A percentile compares a stretch with the other conserved stretches of the same genome.
Evolutionary conservation across 441 rosid genomes (phyloP).

Genomic region (Adansonia gregorii): DNA sequence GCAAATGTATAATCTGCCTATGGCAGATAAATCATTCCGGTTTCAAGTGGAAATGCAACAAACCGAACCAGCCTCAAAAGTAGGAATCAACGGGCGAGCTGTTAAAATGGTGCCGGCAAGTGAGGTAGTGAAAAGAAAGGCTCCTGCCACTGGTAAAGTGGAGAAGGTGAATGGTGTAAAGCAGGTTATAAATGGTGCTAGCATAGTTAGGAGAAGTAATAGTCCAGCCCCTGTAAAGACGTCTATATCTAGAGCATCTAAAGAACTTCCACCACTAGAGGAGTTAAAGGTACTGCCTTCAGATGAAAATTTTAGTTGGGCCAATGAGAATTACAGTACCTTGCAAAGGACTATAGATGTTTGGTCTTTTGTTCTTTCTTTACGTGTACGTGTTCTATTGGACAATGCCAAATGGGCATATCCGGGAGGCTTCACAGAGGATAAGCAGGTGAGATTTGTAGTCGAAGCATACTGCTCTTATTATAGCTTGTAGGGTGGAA

Average conservation of each 20-base stretch:
- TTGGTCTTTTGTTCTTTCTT: conserved; percentile 79
- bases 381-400: conserved; percentile 72
- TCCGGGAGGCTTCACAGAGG: conserved; percentile 69
- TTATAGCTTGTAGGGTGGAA: not conserved
- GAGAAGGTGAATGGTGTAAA: conserved; percentile 61
- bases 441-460: conserved; percentile 61
- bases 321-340: conserved; percentile 79
- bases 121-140: conserved; percentile 62
- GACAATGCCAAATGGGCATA: conserved; percentile 95
- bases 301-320: conserved; percentile 97
- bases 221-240: conserved; percentile 48
- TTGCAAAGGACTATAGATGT: conserved; percentile 78
- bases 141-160: conserved; percentile 41
- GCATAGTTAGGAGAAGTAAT: conserved; percentile 50
- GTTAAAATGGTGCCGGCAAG: conserved; percentile 84
- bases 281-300: conserved; percentile 74
- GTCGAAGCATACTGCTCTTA: not conserved
- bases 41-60: conserved; percentile 65
- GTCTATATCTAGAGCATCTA: conserved; percentile 39
- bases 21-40: conserved; percentile 34
- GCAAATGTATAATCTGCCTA: conserved; percentile 27
- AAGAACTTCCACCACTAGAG: conserved; percentile 67
- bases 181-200: conserved; percentile 59
- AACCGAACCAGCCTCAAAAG: conserved; percentile 53
- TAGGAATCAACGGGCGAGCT: conserved; percentile 60